Evolutionary conservation across 306 rosid species (phyloP), one percentile per base, ranked within the genome.

Genomic region (Pyrus betulifolia): DNA sequence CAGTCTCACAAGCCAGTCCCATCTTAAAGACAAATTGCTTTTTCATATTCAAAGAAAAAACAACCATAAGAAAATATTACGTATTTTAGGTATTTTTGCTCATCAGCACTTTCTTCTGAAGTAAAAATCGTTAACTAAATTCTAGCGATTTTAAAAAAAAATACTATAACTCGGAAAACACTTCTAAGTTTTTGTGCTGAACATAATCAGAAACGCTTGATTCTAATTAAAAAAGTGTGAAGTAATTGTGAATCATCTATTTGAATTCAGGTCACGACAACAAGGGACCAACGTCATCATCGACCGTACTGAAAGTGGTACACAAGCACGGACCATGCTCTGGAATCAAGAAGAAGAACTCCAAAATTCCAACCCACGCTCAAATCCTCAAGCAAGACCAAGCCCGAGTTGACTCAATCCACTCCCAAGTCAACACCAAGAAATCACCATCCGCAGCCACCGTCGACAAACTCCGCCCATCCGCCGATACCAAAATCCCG

Each of bases 301-400:
- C 22, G 18, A 25, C 76, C 68, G 27, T 68, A 13, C 54, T 85
- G 12, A 71, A 40, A 58, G 69, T 85, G 35, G 38, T 77, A n/a
- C 80, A 85, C 76, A 76, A 42, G 69, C 84, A 82, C 8, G 86
- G 88, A 5, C 88, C 86, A 5, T 85, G 88, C 60, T 69, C 69
- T 18, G 59, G 45, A 35, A 69, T 5, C 54, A 61, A 67, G 14
- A 66, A 38, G 28, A 22, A 15, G 14, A 31, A 49, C 15, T 11
- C 40, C 22, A 61, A 22, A 18, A 21, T 31, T 62, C 77, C 67
- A 11, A 74, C 79, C 2, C 30, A 49, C 0, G 31, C 66, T 4
- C 79, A 82, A 57, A 45, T 79, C 49, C 81, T 76, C 6, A 11
- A 55, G 3, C 64, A 64, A 23, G 84, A 81, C 63, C 78, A 81